Evolutionary conservation across 2,329 filamentous ascomycete genomes (phyloP).

Genomic region (Metarhizium album): DNA sequence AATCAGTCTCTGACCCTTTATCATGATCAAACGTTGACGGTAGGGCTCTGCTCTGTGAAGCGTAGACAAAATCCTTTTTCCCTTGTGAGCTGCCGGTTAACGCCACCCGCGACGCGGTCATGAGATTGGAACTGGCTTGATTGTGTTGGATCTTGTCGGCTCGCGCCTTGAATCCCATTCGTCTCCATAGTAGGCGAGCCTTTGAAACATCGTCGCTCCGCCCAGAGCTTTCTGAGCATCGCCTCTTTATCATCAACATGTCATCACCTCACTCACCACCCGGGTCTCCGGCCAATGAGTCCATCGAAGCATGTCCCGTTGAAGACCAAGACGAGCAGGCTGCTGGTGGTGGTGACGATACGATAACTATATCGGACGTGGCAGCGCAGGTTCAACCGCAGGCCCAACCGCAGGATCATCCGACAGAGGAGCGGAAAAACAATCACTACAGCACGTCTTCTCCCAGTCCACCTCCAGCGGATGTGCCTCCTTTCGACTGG

Average conservation of each 20-base stretch:
- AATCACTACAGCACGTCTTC: constrained; percentile 23
- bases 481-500: constrained; percentile 60
- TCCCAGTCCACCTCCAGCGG: constrained; percentile 37
- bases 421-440: constrained; percentile 28
- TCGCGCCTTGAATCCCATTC: neutral
- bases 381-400: constrained; percentile 12
- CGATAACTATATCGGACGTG: constrained; percentile 12
- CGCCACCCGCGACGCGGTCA: neutral
- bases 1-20: neutral
- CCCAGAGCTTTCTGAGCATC: neutral
- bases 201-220: neutral
- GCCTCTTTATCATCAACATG: constrained; percentile 4
- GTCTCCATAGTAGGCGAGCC: neutral
- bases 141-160: no score
- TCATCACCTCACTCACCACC: constrained; percentile 5
- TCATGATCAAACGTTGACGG: no score
- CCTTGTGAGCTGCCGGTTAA: no score
- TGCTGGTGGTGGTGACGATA: constrained; percentile 11
- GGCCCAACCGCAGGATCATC: constrained; percentile 7
- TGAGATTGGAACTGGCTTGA: neutral
- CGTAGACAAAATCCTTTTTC: no score
- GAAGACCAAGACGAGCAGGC: constrained; percentile 6
- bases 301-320: neutral
- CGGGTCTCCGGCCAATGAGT: constrained; percentile 5
- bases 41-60: no score